Evolutionary conservation across 352 stramenopile species (phyloP).

Genomic region (Phytophthora nicotianae): DNA sequence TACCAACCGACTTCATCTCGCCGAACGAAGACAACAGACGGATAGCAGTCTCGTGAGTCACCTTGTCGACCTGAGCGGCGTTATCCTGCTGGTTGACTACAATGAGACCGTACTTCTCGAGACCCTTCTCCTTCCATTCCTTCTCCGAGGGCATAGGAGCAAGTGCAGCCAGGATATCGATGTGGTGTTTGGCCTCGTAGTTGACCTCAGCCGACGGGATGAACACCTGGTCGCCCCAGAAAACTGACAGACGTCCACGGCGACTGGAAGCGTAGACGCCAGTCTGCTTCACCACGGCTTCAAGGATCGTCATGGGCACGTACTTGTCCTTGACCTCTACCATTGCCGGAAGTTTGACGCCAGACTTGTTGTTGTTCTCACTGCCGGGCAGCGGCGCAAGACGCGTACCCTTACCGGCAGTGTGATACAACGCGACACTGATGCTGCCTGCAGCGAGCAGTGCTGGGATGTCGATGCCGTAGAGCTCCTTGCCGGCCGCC

Average conservation of each 20-base stretch:
- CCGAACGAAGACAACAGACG: constrained; percentile 93
- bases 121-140: constrained; percentile 95
- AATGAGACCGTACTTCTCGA: constrained; percentile 99
- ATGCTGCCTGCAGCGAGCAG: constrained; percentile 81
- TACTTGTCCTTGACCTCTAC: constrained; percentile 86
- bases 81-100: constrained; percentile 94
- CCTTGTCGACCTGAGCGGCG: constrained; percentile 97
- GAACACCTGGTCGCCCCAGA: constrained; percentile 99
- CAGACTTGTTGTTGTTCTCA: constrained; percentile 99
- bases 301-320: constrained; percentile 96
- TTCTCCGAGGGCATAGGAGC: constrained; percentile 92
- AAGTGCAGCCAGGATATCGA: constrained; percentile 97
- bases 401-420: constrained; percentile 97
- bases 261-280: constrained; percentile 96
- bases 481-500: constrained; percentile 83
- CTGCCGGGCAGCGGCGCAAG: constrained; percentile 95
- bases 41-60: constrained; percentile 95
- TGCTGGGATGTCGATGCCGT: constrained; percentile 84
- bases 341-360: constrained; percentile 97
- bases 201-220: constrained; percentile 93
- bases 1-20: constrained; percentile 95
- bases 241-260: constrained; percentile 95
- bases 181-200: constrained; percentile 95
- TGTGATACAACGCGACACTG: constrained; percentile 97
- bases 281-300: constrained; percentile 98